Conservation (phyloP, 1,139 yeast genomes). For the Geotrichum aggregatum region DNA sequence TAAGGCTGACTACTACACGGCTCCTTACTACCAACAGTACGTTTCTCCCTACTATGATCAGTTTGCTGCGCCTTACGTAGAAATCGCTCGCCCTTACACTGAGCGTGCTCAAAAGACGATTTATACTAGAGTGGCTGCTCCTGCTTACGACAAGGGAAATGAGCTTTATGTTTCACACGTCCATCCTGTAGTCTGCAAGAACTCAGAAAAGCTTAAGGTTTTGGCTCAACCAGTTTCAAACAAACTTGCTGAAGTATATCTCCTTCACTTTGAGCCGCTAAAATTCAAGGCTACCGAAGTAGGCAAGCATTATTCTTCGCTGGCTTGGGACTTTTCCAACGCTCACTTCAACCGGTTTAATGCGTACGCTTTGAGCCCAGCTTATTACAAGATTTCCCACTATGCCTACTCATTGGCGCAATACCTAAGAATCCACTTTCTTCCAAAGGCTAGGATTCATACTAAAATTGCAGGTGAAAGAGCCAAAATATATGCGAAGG, state of each 20-base stretch:
- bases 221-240: conserved; percentile 23
- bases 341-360: conserved; percentile 19
- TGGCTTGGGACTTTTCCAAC: conserved; percentile 17
- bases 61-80: conserved; percentile 19
- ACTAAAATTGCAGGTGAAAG: neutral
- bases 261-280: conserved; percentile 23
- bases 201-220: conserved; percentile 13
- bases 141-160: conserved; percentile 2
- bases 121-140: conserved; percentile 4
- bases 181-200: conserved; percentile 25
- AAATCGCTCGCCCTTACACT: conserved; percentile 26
- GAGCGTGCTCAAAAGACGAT: conserved; percentile 19
- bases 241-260: conserved; percentile 20
- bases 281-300: conserved; percentile 15
- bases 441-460: conserved; percentile 9
- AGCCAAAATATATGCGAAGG: conserved; percentile 5
- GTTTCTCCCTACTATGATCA: conserved; percentile 13
- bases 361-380: conserved; percentile 19
- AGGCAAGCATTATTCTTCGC: conserved; percentile 21
- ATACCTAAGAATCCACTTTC: conserved; percentile 5
- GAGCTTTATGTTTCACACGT: conserved; percentile 24
- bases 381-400: conserved; percentile 17
- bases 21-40: conserved; percentile 15
- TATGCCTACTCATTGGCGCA: conserved; percentile 6
- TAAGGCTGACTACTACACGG: conserved; percentile 22